phyloP scores from a whole-genome alignment of 805 yeast genomes.

The Tetrapisispora taiwanensis region DNA sequence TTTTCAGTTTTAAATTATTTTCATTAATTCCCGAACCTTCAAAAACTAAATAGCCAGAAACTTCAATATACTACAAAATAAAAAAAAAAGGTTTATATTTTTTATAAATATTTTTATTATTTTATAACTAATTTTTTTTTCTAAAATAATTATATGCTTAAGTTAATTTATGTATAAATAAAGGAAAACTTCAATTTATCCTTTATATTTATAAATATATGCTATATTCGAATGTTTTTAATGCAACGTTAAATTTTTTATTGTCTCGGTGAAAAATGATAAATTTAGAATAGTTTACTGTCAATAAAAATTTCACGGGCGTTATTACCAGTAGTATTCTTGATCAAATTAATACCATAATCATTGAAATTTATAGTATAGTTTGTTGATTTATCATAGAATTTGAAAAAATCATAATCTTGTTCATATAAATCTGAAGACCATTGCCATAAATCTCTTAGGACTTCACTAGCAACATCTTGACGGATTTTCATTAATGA shows the following conservation, averaged over 20 bases:
- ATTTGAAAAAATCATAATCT: slow-evolving; percentile 8
- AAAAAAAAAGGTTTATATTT: no score
- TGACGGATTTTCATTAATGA: slow-evolving; percentile 2
- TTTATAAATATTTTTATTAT: no score
- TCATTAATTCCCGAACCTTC: no score
- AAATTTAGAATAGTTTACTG: not conserved
- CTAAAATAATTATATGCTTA: not conserved
- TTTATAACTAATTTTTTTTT: no score
- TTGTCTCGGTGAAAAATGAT: no score
- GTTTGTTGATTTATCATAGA: slow-evolving; percentile 1
- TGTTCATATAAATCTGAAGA: slow-evolving; percentile 7
- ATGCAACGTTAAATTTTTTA: no score
- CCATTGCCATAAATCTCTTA: slow-evolving; percentile 9
- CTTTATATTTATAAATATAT: not conserved
- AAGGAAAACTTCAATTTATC: no score
- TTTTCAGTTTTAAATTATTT: no score
- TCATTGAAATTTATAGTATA: slow-evolving; percentile 6
- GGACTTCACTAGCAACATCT: slow-evolving; percentile 5
- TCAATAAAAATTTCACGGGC: not conserved
- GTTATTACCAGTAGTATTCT: not conserved
- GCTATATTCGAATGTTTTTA: not conserved
- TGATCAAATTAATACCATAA: slow-evolving; percentile 3
- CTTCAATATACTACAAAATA: no score
- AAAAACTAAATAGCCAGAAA: no score
- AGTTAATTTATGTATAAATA: no score